Evolutionary conservation across 148 eudicot genomes (phyloP).

Genomic region (Hydrangea macrophylla): DNA sequence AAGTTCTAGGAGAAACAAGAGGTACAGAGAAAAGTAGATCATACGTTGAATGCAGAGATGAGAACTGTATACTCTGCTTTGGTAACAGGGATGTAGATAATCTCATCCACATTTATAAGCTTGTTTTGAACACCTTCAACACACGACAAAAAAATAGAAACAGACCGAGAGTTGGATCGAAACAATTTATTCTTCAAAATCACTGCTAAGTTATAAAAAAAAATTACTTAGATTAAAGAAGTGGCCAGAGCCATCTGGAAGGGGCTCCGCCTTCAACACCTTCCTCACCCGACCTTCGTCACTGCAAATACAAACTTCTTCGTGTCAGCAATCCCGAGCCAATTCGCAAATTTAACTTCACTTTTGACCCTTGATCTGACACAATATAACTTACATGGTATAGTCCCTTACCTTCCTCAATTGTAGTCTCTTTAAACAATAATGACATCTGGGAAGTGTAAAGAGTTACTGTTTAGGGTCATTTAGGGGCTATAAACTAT

Average conservation of each 20-base stretch:
- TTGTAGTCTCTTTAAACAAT: too few species aligned
- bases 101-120: conserved; percentile 80
- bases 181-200: not conserved
- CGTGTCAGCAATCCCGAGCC: too few species aligned
- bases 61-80: conserved; percentile 89
- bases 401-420: too few species aligned
- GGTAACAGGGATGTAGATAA: conserved; percentile 73
- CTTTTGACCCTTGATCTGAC: too few species aligned
- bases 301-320: conserved; percentile 46
- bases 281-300: conserved; percentile 97
- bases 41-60: conserved; percentile 74
- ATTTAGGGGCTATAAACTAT: too few species aligned
- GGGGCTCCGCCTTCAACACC: conserved; percentile 93
- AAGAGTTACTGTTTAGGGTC: too few species aligned
- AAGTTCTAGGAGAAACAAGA: too few species aligned
- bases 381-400: too few species aligned
- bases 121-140: conserved; percentile 80
- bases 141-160: conserved; percentile 14
- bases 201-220: conserved; percentile 11
- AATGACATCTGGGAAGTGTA: too few species aligned
- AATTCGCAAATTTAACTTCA: too few species aligned
- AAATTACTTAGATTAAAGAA: conserved; percentile 80
- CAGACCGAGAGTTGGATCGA: conserved; percentile 5
- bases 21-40: conserved; percentile 11
- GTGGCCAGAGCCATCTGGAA: conserved; percentile 97